Conservation (phyloP, 768 basidiomycete species). For the Tulasnella sp. region DNA sequence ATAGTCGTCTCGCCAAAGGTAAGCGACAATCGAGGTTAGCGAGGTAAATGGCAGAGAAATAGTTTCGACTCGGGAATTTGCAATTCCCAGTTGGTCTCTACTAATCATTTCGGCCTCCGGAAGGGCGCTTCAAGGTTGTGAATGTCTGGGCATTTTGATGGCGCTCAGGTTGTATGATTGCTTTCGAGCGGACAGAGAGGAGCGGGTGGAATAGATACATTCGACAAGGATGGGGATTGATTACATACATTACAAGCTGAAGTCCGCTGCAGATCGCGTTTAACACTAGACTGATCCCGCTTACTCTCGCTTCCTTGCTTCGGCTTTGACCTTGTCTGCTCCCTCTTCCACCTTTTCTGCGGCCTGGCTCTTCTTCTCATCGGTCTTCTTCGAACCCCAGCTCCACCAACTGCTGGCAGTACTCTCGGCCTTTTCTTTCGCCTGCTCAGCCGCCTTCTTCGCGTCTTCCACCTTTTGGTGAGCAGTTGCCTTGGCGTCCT, state of each 20-base stretch:
- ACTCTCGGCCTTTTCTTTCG: conserved; percentile 11
- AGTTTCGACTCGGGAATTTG: too few species aligned
- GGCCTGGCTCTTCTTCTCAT: conserved; percentile 12
- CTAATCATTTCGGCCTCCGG: too few species aligned
- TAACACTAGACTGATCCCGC: neutral
- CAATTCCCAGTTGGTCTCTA: too few species aligned
- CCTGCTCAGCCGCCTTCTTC: conserved; percentile 20
- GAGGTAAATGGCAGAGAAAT: too few species aligned
- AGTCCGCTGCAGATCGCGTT: neutral
- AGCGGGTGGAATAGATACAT: neutral
- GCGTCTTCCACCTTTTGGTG: conserved; percentile 26
- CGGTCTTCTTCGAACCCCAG: conserved; percentile 27
- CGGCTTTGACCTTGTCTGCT: conserved; percentile 30
- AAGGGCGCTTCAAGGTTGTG: too few species aligned
- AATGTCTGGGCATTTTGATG: neutral
- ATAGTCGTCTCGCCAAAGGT: too few species aligned
- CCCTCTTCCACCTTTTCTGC: conserved; percentile 28
- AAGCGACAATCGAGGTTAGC: too few species aligned
- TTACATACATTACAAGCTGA: conserved; percentile 7
- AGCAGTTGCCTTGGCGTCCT: conserved; percentile 13
- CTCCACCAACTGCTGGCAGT: conserved; percentile 29
- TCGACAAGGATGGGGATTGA: neutral
- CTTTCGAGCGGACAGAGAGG: neutral
- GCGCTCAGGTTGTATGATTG: neutral
- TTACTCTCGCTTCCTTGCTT: conserved; percentile 23